A percentile compares a stretch with the other conserved stretches of the same genome.
These are phyloP conservation scores for Fusarium decemcellulare DNA, from an alignment of 2,329 filamentous ascomycete species.

Conservation along the genomic window DNA sequence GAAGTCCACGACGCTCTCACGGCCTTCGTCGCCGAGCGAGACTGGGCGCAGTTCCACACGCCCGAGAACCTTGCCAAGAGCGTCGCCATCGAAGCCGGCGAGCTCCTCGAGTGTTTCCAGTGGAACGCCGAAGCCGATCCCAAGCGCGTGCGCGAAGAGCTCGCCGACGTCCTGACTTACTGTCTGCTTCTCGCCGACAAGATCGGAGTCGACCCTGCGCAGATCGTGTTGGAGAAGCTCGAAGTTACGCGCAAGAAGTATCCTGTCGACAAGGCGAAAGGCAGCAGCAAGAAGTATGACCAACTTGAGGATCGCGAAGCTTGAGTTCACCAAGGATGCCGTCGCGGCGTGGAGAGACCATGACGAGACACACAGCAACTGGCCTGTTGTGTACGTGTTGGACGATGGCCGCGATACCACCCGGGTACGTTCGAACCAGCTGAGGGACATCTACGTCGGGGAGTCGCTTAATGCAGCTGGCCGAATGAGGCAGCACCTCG, in stretches of 20 bases:
- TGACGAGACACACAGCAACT: slow-evolving; percentile 13
- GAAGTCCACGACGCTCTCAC: slow-evolving; percentile 16
- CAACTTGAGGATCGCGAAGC: slow-evolving; percentile 17
- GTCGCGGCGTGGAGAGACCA: slow-evolving; percentile 13
- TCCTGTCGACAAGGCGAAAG: background rate
- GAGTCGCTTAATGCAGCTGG: background rate
- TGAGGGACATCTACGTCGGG: background rate
- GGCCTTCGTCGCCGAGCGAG: slow-evolving; percentile 18
- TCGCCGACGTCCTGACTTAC: slow-evolving; percentile 18
- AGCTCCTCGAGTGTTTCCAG: slow-evolving; percentile 21
- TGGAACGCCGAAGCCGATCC: slow-evolving; percentile 16
- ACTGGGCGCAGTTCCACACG: slow-evolving; percentile 23
- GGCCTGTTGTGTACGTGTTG: slow-evolving; percentile 15
- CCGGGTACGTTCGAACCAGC: background rate
- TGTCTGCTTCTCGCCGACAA: slow-evolving; percentile 11
- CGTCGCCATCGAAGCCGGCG: slow-evolving; percentile 17
- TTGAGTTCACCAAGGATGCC: slow-evolving; percentile 16
- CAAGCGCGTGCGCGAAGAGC: slow-evolving; percentile 18
- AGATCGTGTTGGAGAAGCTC: slow-evolving; percentile 3
- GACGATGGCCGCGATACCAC: slow-evolving; percentile 5
- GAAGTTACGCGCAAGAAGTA: background rate
- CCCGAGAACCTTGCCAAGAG: slow-evolving; percentile 21
- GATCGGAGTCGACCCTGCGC: background rate
- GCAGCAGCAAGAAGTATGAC: slow-evolving; percentile 6
- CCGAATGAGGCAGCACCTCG: background rate